Base-by-base conservation (phyloP, 371 early-diverging fungal genomes). In the Lichtheimia hyalospora region DNA sequence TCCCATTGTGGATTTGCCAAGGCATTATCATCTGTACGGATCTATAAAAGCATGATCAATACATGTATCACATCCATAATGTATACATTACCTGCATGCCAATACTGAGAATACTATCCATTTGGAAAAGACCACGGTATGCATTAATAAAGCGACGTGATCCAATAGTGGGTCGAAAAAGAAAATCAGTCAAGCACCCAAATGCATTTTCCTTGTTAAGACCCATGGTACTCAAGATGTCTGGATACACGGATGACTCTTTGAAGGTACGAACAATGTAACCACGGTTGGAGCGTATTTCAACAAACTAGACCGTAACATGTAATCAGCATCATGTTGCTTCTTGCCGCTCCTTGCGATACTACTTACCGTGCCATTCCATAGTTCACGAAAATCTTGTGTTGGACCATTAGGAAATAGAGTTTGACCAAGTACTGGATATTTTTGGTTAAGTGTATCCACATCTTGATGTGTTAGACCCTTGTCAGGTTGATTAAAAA, bases 111-210 rank as follows among this genome's bases (percentile, higher is more conserved):
- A 81, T 58, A 41, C 75, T 75, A 4, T 77, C 67, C 72, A 81
- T 75, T 40, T 74, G 58, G 53, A 81, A 75, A 4, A 77, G 34
- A 3, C 63, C 16, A 27, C 68, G 69, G 46, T 81, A 81, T 2
- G 77, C 78, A 44, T 77, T 73, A 27, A 81, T 67, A 55, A 75
- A 81, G 0, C 74, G 72, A 14, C 81, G 68, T 7, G 75, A 62
- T 5, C 76, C 81, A 51, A 75, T 66, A 0, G 77, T 81, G 12
- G 81, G 81, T 1, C 71, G 72, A 55, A 81, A 77, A 7, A 81
- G 54, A 27, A 69, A 81, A 51, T 81, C 75, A 42, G 74, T 69
- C 24, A 81, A 52, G 43, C 81, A 81, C 27, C 73, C 58, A 41
- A 77, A 81, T 1, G 71, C 46, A 50, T 81, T 81, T 51, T 72